Evolutionary conservation across 306 rosid genomes (phyloP).

Genomic region (Prosopis cineraria): DNA sequence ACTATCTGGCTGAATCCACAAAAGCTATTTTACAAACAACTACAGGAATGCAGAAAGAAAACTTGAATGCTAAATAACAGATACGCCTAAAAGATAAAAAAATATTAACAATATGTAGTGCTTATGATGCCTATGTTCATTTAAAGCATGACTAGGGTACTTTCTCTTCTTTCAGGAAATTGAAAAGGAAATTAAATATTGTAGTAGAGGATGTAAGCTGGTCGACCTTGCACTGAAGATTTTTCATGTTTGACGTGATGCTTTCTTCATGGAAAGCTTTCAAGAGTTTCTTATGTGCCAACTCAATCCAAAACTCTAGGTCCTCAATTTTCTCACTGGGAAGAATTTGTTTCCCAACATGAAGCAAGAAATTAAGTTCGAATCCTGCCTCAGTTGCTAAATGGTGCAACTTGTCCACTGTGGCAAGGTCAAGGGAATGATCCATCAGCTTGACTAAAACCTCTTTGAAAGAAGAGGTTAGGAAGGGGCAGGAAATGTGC

Average conservation of each 20-base stretch:
- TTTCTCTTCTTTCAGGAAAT: slow-evolving; percentile 8
- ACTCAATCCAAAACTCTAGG: slow-evolving; percentile 70
- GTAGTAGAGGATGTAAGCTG: slow-evolving; percentile 31
- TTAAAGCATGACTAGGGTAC: neutral
- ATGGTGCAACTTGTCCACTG: slow-evolving; percentile 62
- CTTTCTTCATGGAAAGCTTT: slow-evolving; percentile 50
- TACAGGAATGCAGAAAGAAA: slow-evolving; percentile 13
- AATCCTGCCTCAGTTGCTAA: slow-evolving; percentile 72
- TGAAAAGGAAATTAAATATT: neutral
- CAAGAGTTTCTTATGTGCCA: slow-evolving; percentile 64
- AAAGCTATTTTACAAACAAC: slow-evolving; percentile 30
- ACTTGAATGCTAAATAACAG: neutral
- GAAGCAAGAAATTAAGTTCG: slow-evolving; percentile 53
- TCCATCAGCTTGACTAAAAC: slow-evolving; percentile 64
- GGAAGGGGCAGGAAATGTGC: slow-evolving; percentile 33
- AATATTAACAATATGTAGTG: neutral
- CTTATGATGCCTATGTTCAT: slow-evolving; percentile 19
- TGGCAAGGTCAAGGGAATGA: slow-evolving; percentile 53
- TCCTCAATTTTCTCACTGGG: slow-evolving; percentile 62
- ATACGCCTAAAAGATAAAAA: neutral
- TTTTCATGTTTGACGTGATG: slow-evolving; percentile 40
- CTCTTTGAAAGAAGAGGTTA: slow-evolving; percentile 38
- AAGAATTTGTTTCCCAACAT: slow-evolving; percentile 64
- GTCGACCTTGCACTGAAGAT: slow-evolving; percentile 51
- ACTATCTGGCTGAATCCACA: slow-evolving; percentile 57